A percentile compares a stretch with the other conserved stretches of the same genome.
These are phyloP conservation scores for Fraxinus americana DNA, from an alignment of 257 asterid genomes.

Conservation along the genomic window DNA sequence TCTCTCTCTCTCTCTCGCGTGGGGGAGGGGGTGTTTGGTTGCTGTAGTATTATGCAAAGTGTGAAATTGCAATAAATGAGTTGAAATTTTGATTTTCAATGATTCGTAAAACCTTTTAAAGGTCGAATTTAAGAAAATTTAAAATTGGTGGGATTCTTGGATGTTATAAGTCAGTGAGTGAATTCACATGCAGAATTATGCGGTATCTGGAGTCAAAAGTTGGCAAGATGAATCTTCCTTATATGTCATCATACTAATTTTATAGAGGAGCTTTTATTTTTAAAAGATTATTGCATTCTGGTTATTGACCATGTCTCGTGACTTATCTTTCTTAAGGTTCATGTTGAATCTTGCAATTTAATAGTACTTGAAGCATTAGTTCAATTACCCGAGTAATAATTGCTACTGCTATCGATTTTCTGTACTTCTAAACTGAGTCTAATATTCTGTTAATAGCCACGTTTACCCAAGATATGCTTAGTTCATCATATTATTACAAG, in stretches of 20 bases:
- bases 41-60: too few species aligned
- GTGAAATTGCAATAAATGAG: constrained; percentile 1
- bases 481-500: constrained; percentile 8
- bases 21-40: too few species aligned
- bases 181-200: constrained; percentile 1
- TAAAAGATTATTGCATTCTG: constrained; percentile 5
- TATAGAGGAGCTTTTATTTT: neutral
- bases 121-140: constrained; percentile 6
- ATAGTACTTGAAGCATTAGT: constrained; percentile 2
- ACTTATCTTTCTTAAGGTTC: constrained; percentile 3
- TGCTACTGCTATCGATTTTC: neutral
- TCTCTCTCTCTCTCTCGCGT: neutral
- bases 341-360: constrained; percentile 1
- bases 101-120: constrained; percentile 2
- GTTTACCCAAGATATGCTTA: neutral
- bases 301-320: neutral
- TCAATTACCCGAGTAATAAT: neutral
- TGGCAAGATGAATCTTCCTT: neutral
- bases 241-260: neutral
- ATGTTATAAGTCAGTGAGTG: constrained; percentile 11
- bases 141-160: neutral
- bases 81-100: neutral
- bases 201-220: neutral
- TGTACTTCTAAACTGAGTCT: neutral
- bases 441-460: neutral